Conservation (phyloP, 768 basidiomycete genomes). For the Podaxis sp. region DNA sequence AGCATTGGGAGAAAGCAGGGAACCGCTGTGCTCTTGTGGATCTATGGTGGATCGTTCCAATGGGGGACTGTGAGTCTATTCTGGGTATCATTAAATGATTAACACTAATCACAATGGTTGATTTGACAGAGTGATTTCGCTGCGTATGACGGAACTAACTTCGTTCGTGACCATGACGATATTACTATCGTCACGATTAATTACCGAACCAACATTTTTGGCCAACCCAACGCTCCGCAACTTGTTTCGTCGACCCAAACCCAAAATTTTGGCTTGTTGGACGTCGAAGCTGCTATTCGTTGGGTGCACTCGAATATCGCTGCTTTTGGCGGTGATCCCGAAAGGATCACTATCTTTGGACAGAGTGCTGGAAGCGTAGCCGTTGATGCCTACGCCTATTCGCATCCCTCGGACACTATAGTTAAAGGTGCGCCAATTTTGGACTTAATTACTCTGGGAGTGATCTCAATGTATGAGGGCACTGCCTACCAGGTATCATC, state of each 20-base stretch:
- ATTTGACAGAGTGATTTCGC: constrained; percentile 22
- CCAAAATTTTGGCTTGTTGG: constrained; percentile 37
- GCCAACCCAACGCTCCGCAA: constrained; percentile 35
- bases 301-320: constrained; percentile 45
- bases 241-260: constrained; percentile 18
- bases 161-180: constrained; percentile 30
- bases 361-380: constrained; percentile 32
- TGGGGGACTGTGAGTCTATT: constrained; percentile 28
- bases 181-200: constrained; percentile 33
- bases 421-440: constrained; percentile 17
- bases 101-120: neutral
- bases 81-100: neutral
- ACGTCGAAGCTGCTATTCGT: constrained; percentile 34
- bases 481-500: constrained; percentile 20
- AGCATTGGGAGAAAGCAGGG: constrained; percentile 25
- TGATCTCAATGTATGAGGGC: neutral
- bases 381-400: constrained; percentile 29
- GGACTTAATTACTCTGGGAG: neutral
- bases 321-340: constrained; percentile 35
- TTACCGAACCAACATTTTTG: constrained; percentile 36
- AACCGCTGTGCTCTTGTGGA: constrained; percentile 32
- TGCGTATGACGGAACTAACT: constrained; percentile 23
- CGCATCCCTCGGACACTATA: constrained; percentile 28
- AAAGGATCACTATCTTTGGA: constrained; percentile 31
- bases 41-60: constrained; percentile 33